phyloP scores from a whole-genome alignment of 2,329 filamentous ascomycete genomes.

The Diplodia intermedia region DNA sequence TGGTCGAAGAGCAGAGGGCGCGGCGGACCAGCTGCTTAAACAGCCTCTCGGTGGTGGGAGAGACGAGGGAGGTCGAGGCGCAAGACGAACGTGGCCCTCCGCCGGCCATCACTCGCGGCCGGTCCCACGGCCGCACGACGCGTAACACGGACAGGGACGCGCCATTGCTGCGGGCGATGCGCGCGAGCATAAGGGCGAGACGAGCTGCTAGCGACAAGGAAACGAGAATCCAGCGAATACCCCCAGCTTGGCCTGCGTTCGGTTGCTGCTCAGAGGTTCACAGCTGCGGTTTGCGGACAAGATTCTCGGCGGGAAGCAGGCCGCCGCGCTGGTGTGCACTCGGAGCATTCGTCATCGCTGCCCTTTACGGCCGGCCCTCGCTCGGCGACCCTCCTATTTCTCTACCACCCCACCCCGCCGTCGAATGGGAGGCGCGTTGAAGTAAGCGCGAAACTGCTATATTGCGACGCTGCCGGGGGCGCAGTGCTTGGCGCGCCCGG shows the following conservation, averaged over 20 bases:
- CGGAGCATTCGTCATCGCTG: conserved; percentile 23
- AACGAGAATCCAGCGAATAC: neutral
- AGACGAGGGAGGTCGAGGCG: conserved; percentile 24
- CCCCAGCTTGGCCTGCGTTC: conserved; percentile 17
- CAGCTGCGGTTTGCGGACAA: conserved; percentile 9
- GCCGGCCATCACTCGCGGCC: conserved; percentile 30
- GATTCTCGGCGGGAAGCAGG: conserved; percentile 5
- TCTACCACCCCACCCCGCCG: conserved; percentile 11
- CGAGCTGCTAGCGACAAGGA: neutral
- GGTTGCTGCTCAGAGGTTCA: neutral
- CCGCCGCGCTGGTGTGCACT: conserved; percentile 18
- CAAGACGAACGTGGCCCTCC: conserved; percentile 30
- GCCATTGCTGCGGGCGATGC: conserved; percentile 29
- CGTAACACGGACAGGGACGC: conserved; percentile 32
- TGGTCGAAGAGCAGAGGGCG: conserved; percentile 1
- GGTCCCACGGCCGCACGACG: conserved; percentile 28
- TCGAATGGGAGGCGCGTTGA: conserved; percentile 5
- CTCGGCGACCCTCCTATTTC: conserved; percentile 16
- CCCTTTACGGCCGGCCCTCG: neutral
- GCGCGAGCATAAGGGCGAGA: conserved; percentile 32
- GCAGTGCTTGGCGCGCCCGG: conserved; percentile 15
- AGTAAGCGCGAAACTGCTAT: conserved; percentile 26
- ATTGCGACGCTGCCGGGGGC: conserved; percentile 22
- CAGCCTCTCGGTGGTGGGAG: neutral
- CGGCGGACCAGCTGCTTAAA: conserved; percentile 10